Evolutionary conservation across 495 filamentous ascomycete genomes (phyloP), one percentile per base, ranked within the genome.

Genomic region (Aspergillus avenaceus): DNA sequence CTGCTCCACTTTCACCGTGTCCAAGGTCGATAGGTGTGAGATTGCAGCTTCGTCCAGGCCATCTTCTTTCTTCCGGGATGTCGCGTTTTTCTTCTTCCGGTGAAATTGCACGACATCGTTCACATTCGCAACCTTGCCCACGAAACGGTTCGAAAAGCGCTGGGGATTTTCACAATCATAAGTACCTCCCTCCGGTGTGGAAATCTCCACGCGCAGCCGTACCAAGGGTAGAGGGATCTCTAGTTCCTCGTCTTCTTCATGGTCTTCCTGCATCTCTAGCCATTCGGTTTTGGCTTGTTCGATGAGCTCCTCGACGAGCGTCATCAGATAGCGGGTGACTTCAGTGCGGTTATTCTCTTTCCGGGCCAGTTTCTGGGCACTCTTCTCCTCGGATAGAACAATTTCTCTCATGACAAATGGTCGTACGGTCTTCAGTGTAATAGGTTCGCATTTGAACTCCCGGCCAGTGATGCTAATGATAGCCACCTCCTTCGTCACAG

Each of bases 141-240:
- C 78, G 56, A 99, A 99, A 4, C 91, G 83, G 65, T 95, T 96
- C 0, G 95, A 97, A 56, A 97, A 97, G 4, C 93, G 83, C 59
- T 97, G 93, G 13, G 93, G 93, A 52, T 99, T 99, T 60, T 97
- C 95, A 48, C 84, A 86, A 49, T 97, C 90, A 56, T 86, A 99
- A 36, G 82, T 80, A 31, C 88, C 86, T 21, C 90, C 89, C 25
- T 97, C 90, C 0, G 89, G 88, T 1, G 92, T 84, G 0, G 91
- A 84, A 52, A 86, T 93, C 56, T 99, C 93, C 6, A 99, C 92
- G 31, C 90, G 85, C 8, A 99, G 78, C 38, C 93, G 81, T 8
- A 99, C 82, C 8, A 99, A 74, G 2, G 93, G 93, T 41, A 91
- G 65, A 1, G 95, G 95, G 23, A 72, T 52, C 44, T 78, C 71